A percentile compares a stretch with the other conserved stretches of the same genome.
Evolutionary conservation across 1,284 basidiomycete species (phyloP).

Genomic region (Ceratobasidium sp.): DNA sequence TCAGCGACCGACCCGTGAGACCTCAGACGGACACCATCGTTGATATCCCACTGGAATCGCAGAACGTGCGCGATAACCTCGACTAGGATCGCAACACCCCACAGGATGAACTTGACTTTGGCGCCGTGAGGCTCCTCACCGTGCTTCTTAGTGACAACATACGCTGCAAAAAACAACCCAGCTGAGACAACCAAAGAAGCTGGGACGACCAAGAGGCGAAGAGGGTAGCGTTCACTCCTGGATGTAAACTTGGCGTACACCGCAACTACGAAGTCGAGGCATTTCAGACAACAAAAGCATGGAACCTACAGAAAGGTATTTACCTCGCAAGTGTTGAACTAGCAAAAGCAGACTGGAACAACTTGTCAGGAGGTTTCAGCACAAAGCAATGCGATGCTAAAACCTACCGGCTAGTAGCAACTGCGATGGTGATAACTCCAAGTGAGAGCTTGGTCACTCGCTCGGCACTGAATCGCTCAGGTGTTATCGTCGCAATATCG

Average conservation of each 20-base stretch:
- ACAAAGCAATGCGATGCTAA: not conserved
- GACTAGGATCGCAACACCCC: conserved; percentile 26
- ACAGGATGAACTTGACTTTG: conserved; percentile 4
- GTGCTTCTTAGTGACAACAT: not conserved
- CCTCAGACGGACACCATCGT: not conserved
- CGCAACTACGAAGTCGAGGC: not conserved
- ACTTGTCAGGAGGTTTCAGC: not conserved
- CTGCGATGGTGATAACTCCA: conserved; percentile 10
- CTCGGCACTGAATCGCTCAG: conserved; percentile 23
- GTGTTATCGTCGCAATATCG: not conserved
- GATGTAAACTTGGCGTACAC: conserved; percentile 32
- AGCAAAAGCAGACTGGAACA: not conserved
- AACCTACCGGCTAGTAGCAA: conserved; percentile 27
- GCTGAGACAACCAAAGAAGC: conserved; percentile 11
- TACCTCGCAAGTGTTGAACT: conserved; percentile 30
- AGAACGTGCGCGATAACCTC: conserved; percentile 29
- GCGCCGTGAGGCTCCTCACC: conserved; percentile 13
- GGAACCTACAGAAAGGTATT: not conserved
- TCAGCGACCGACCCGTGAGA: conserved; percentile 18
- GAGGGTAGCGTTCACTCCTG: not conserved
- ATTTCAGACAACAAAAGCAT: not conserved
- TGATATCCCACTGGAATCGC: conserved; percentile 4
- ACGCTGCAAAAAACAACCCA: conserved; percentile 14
- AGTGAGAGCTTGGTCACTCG: conserved; percentile 21
- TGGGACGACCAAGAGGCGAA: conserved; percentile 17